phyloP scores from a whole-genome alignment of 176 grass and related monocot genomes.

The Ampelocalamus luodianensis region DNA sequence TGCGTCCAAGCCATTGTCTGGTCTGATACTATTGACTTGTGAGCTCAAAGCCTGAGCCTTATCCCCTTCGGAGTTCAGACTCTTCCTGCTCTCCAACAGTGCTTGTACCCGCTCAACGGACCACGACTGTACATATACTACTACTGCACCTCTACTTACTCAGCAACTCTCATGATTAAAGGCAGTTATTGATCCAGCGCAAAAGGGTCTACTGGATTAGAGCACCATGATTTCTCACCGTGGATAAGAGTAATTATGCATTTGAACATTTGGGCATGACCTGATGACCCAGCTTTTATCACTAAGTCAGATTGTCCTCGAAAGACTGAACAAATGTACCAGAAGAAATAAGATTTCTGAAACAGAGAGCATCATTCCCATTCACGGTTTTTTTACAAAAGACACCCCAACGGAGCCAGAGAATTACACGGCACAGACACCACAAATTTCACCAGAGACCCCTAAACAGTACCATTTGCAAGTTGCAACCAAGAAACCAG shows the following conservation, averaged over 20 bases:
- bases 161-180: neutral
- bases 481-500: constrained; percentile 45
- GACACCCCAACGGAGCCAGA: neutral
- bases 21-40: constrained; percentile 4
- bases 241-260: no score
- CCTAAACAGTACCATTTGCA: neutral
- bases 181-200: neutral
- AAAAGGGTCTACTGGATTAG: neutral
- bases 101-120: neutral
- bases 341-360: neutral
- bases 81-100: neutral
- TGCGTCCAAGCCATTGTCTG: neutral
- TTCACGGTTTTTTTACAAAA: constrained; percentile 35
- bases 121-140: neutral
- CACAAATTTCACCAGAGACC: neutral
- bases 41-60: constrained; percentile 1
- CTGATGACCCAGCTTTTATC: no score
- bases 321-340: neutral
- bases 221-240: neutral
- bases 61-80: neutral
- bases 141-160: neutral
- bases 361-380: neutral
- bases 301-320: neutral
- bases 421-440: neutral
- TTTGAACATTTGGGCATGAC: no score